Evolutionary conservation across 2,329 filamentous ascomycete genomes (phyloP).

Genomic region (Didymella exigua): DNA sequence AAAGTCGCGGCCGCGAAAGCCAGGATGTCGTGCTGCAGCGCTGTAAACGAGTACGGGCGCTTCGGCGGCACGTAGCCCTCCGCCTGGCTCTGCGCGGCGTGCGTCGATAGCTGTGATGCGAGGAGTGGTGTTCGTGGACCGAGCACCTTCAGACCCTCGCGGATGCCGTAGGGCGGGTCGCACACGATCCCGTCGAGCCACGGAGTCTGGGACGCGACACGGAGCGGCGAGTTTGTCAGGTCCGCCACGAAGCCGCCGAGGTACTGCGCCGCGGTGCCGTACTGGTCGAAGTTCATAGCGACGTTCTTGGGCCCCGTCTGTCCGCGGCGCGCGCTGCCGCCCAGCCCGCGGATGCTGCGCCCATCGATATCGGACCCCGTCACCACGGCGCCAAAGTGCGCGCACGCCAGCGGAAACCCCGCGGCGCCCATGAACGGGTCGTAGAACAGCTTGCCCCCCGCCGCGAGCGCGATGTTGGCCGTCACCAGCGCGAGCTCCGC

Average conservation of each 20-base stretch:
- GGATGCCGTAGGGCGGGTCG: slow-evolving; percentile 93
- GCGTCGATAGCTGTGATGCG: slow-evolving; percentile 31
- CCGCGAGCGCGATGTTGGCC: slow-evolving; percentile 85
- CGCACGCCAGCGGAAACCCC: slow-evolving; percentile 86
- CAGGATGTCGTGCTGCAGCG: slow-evolving; percentile 89
- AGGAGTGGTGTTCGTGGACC: slow-evolving; percentile 68
- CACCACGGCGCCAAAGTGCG: slow-evolving; percentile 83
- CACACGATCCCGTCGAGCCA: slow-evolving; percentile 91
- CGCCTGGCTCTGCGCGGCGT: slow-evolving; percentile 34
- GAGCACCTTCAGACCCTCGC: slow-evolving; percentile 88
- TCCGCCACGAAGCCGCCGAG: slow-evolving; percentile 85
- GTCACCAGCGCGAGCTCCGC: slow-evolving; percentile 89
- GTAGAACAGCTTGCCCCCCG: slow-evolving; percentile 83
- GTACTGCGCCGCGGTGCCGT: slow-evolving; percentile 68
- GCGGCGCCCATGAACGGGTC: slow-evolving; percentile 97
- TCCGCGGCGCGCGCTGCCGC: slow-evolving; percentile 50
- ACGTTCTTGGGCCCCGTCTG: slow-evolving; percentile 55
- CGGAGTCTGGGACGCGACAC: slow-evolving; percentile 10
- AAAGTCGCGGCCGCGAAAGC: slow-evolving; percentile 78
- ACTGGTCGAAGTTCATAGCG: slow-evolving; percentile 81
- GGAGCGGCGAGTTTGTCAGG: slow-evolving; percentile 82
- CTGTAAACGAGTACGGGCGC: slow-evolving; percentile 86
- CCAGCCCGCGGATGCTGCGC: slow-evolving; percentile 77
- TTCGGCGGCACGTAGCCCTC: slow-evolving; percentile 81
- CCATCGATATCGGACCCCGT: slow-evolving; percentile 95